Percentiles rank a stretch among this genome's conserved stretches.
Evolutionary conservation across 129 eudicot species (phyloP).

Genomic region (Arctium lappa): DNA sequence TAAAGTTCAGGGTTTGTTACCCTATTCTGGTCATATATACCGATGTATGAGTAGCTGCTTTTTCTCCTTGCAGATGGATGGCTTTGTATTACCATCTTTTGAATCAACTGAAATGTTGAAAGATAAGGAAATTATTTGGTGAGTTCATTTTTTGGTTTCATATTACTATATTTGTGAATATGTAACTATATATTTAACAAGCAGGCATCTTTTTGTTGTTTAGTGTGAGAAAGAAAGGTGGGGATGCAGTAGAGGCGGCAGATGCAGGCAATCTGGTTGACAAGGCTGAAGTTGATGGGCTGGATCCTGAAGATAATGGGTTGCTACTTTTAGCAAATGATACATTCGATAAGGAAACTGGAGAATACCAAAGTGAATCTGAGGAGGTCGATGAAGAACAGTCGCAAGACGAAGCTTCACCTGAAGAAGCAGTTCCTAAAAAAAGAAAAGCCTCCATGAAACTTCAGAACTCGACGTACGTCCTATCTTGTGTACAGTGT

Average conservation of each 20-base stretch:
- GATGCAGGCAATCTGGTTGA: conserved; percentile 35
- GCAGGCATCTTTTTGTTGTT: conserved; percentile 6
- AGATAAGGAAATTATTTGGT: conserved; percentile 88
- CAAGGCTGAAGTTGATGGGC: conserved; percentile 32
- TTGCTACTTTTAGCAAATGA: conserved; percentile 65
- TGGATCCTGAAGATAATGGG: conserved; percentile 41
- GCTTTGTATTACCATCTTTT: conserved; percentile 82
- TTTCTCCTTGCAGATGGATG: conserved; percentile 68
- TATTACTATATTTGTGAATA: background rate
- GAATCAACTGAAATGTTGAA: conserved; percentile 71
- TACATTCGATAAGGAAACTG: conserved; percentile 56
- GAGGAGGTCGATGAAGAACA: conserved; percentile 44
- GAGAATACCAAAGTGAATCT: conserved; percentile 55
- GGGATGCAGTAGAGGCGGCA: conserved; percentile 25
- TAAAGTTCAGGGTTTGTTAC: background rate
- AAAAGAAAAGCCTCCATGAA: conserved; percentile 68
- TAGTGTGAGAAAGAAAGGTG: conserved; percentile 69
- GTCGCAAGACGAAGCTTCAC: conserved; percentile 32
- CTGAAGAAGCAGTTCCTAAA: conserved; percentile 41
- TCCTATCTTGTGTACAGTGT: conserved; percentile 1
- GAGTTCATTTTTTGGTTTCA: conserved; percentile 16
- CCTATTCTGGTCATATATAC: background rate
- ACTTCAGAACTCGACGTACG: conserved; percentile 58
- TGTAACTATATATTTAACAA: background rate
- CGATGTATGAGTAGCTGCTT: background rate